Conservation (phyloP, 2,329 filamentous ascomycete genomes). For the Trichoderma guizhouense region DNA sequence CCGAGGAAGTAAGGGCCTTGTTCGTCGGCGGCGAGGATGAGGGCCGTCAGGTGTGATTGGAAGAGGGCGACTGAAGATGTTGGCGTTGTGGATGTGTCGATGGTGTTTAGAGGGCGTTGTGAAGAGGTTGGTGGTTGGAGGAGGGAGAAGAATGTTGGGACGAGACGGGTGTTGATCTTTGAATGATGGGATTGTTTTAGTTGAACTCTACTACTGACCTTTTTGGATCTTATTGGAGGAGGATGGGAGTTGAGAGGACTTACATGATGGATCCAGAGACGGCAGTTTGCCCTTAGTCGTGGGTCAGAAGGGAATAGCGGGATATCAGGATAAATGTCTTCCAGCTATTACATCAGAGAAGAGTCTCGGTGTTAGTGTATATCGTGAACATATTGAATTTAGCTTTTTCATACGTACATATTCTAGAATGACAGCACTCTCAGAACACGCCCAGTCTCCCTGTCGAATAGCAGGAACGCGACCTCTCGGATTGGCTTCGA, state of each 20-base stretch:
- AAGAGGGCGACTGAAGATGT: constrained; percentile 51
- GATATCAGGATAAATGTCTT: constrained; percentile 63
- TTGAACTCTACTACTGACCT: background rate
- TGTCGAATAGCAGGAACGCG: constrained; percentile 74
- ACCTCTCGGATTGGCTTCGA: constrained; percentile 73
- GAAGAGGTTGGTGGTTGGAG: constrained; percentile 52
- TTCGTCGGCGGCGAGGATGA: constrained; percentile 46
- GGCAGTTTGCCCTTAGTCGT: constrained; percentile 67
- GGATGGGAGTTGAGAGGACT: constrained; percentile 26
- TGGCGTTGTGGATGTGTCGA: constrained; percentile 49
- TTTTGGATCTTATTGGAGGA: background rate
- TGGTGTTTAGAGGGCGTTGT: constrained; percentile 47
- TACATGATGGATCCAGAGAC: constrained; percentile 79
- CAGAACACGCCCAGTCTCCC: constrained; percentile 77
- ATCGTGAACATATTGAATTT: constrained; percentile 21
- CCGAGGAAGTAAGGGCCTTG: constrained; percentile 67
- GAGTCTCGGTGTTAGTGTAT: constrained; percentile 40
- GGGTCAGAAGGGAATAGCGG: constrained; percentile 63
- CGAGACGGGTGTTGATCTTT: constrained; percentile 71
- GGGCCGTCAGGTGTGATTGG: constrained; percentile 57
- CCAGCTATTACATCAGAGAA: constrained; percentile 51
- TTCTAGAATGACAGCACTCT: constrained; percentile 80
- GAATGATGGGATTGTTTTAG: background rate
- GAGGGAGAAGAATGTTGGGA: constrained; percentile 72
- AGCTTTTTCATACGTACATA: constrained; percentile 54